Percentiles rank a stretch among this genome's conserved stretches.
Evolutionary conservation across 257 asterid species (phyloP).

Genomic region (Solanum gracilifrons): DNA sequence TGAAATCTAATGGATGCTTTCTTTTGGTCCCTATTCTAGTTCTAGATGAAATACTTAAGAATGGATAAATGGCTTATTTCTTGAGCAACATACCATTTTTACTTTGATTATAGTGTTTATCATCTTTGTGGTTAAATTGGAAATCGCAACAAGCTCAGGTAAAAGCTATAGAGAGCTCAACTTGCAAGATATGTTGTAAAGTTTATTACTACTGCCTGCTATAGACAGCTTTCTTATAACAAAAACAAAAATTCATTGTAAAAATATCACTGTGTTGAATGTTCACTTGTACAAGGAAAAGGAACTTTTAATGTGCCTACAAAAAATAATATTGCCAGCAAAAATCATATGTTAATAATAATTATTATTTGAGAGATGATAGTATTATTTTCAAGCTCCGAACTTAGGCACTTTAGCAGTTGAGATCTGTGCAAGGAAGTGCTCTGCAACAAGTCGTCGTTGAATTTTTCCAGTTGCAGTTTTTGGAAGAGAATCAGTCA

Average conservation of each 20-base stretch:
- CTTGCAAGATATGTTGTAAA: background rate
- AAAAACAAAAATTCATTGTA: background rate
- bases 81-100: background rate
- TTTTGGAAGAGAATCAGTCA: constrained; percentile 72
- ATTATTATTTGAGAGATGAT: background rate
- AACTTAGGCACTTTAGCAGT: constrained; percentile 73
- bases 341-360: background rate
- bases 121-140: background rate
- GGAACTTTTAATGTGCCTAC: background rate
- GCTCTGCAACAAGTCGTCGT: constrained; percentile 72
- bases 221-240: background rate
- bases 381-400: constrained; percentile 43
- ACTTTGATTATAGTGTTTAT: background rate
- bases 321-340: background rate
- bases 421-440: constrained; percentile 78
- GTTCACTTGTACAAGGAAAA: too few species aligned
- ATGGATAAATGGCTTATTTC: background rate
- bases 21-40: background rate
- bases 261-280: too few species aligned
- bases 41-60: background rate
- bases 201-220: background rate
- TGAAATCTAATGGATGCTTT: background rate
- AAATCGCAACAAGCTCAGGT: background rate
- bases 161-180: background rate
- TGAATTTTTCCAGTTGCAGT: constrained; percentile 93